Base-by-base conservation (phyloP, 768 basidiomycete species). In the Boletus reticulatus region DNA sequence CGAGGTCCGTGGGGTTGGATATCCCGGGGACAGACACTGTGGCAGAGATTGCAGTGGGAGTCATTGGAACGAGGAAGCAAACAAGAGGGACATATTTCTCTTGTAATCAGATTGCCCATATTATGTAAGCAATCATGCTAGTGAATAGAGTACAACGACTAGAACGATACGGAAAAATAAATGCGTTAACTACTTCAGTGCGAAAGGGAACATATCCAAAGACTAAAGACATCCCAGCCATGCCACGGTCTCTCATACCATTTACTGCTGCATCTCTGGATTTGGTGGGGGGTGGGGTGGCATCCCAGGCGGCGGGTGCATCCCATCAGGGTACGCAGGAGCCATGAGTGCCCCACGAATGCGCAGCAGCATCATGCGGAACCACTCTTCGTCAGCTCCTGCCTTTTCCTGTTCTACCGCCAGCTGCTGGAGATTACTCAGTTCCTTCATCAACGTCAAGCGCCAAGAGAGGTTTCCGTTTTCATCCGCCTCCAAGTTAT, bases 341-440 rank as follows among this genome's bases (percentile, higher is more conserved):
- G 76, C 82, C 82, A 91, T 83, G 59, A 92, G 76, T 17, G 87
- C 87, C 43, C 78, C 79, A 52, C 91, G 78, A 42, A 92, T 84
- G n/a, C 88, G 83, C 65, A 89, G 78, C 10, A 92, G 67, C 89
- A 93, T 92, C 82, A 89, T 86, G 59, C 87, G 76, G 63, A 85
- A 94, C 91, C 91, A 94, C 58, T 93, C 91, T 43, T 83, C 84
- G 48, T 89, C 89, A 4, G 81, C 86, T 31, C 87, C 87, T 19
- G 84, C 83, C 72, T 91, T 92, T 67, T 93, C 89, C 66, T 92
- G 91, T 62, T 92, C 87, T 10, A 73, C 79, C 0, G 92, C 88
- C n/a, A 91, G 74, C 59, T 87, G 84, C 64, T 88, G 85, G 53
- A 94, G 74, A 65, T 83, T 83, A 10, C 79, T 79, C 47, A 94